These are phyloP conservation scores for Rhododendron ovatum DNA, from an alignment of 148 eudicot species.

Conservation along the genomic window DNA sequence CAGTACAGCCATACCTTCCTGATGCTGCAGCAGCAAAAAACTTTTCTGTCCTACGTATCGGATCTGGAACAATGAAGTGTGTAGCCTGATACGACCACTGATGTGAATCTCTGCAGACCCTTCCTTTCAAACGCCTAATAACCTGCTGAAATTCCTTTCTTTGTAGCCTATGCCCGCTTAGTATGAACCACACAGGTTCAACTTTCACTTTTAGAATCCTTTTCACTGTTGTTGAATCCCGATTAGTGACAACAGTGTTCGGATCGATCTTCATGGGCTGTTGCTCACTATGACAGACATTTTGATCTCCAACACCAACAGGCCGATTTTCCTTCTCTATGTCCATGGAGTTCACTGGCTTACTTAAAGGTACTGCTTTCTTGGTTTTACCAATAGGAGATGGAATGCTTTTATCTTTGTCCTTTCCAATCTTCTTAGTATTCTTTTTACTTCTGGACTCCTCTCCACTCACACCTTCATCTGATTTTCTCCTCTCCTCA, in stretches of 20 bases:
- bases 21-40: slow-evolving; percentile 98
- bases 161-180: slow-evolving; percentile 87
- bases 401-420: slow-evolving; percentile 17
- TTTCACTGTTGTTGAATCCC: background rate
- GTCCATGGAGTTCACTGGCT: slow-evolving; percentile 22
- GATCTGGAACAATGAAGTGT: slow-evolving; percentile 85
- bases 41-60: slow-evolving; percentile 86
- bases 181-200: slow-evolving; percentile 64
- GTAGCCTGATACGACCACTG: slow-evolving; percentile 98
- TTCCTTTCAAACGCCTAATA: slow-evolving; percentile 73
- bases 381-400: slow-evolving; percentile 20
- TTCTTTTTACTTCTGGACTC: slow-evolving; percentile 13
- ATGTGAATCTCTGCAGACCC: slow-evolving; percentile 87
- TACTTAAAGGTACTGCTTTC: slow-evolving; percentile 21
- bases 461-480: slow-evolving; percentile 1
- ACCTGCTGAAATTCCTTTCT: slow-evolving; percentile 85
- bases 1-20: slow-evolving; percentile 53
- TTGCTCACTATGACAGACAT: slow-evolving; percentile 20
- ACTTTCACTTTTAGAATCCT: slow-evolving; percentile 8
- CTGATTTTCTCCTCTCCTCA: slow-evolving; percentile 1
- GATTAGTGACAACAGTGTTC: slow-evolving; percentile 16
- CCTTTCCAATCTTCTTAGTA: slow-evolving; percentile 13
- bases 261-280: slow-evolving; percentile 13
- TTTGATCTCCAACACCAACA: slow-evolving; percentile 20
- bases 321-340: slow-evolving; percentile 50